Evolutionary conservation across 2,329 filamentous ascomycete genomes (phyloP), one percentile per base, ranked within the genome.

Genomic region (Aspergillus persii): DNA sequence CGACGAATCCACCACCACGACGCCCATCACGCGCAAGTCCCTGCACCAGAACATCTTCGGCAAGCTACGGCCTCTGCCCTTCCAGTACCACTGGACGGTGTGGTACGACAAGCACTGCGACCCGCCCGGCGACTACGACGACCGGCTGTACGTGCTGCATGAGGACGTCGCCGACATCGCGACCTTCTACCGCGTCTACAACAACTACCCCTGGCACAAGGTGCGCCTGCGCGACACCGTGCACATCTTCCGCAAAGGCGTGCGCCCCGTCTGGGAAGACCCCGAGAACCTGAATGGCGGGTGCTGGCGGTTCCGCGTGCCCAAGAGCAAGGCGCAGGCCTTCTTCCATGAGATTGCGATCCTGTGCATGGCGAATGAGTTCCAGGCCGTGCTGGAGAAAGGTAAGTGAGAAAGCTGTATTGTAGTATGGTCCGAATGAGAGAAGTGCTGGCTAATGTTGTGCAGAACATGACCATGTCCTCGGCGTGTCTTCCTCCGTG

Each of bases 261-360:
- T 91, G 76, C 84, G 84, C 63, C 90, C 90, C 58, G 80, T 92
- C 66, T 92, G 89, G 89, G 90, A 92, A 77, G 94, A 98, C 73
- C 86, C 90, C 46, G 87, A 95, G 69, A 97, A 97, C 77, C 81
- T 89, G 60, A 83, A 87, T 62, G 94, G 94, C 54, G 94, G 94
- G 53, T 89, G 90, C 73, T 97, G 92, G 92, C 96, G 92, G 26
- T 96, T 98, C 77, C 88, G 93, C 53, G 89, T 97, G 49, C 87
- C 89, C 63, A 96, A 96, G 80, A 83, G 81, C 62, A 83, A 84
- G 5, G 83, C 81, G 2, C 84, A 86, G 2, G 89, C 66, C 3
- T 75, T 75, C 57, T 75, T 75, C 44, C 73, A 75, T 58, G 73
- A 75, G 59, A 67, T 74, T 60, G 67, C 68, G 12, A 72, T 75